Evolutionary conservation across 352 stramenopile species (phyloP), one percentile per base, ranked within the genome.

Genomic region (Pythium periplocum): DNA sequence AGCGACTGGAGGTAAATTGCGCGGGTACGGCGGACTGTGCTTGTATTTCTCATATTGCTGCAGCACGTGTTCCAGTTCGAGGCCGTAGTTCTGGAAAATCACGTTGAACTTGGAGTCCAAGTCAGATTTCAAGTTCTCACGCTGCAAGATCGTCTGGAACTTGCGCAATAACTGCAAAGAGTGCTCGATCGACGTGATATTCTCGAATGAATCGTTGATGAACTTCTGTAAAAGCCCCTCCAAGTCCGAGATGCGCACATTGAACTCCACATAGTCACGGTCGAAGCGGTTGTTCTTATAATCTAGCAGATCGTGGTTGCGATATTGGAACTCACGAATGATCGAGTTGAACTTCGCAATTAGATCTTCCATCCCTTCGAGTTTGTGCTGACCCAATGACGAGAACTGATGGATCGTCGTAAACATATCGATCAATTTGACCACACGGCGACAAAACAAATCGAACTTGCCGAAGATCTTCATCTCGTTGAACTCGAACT

Each of bases 341-440:
- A 99, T 95, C 41, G 82, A 75, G 53, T 98, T 96, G 73, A 99
- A 99, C 51, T 97, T 95, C 1, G 87, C 83, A 32, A 93, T 95
- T 6, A 97, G 50, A 42, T 93, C 81, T 10, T 96, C 88, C 87
- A 97, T 95, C 0, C 87, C 89, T 61, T 97, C 89, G 0, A 97
- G 69, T 37, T 97, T 95, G 68, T 98, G 95, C 48, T 97, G 79
- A 0, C 83, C 90, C 0, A 98, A 68, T 4, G 83, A 89, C 36
- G 86, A 93, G 53, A 98, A 98, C 71, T 98, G 94, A 59, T 99
- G 93, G 55, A 99, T 98, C 5, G 97, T 99, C 51, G 86, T 97
- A 65, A 99, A 99, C 95, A 99, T 98, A 60, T 99, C 96, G 57
- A 99, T 99, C 36, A 99, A 80, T 68, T 99, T 99, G 69, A 98